A percentile compares a stretch with the other conserved stretches of the same genome.
phyloP scores from a whole-genome alignment of 768 basidiomycete species.

The Chalciporus chontae region DNA sequence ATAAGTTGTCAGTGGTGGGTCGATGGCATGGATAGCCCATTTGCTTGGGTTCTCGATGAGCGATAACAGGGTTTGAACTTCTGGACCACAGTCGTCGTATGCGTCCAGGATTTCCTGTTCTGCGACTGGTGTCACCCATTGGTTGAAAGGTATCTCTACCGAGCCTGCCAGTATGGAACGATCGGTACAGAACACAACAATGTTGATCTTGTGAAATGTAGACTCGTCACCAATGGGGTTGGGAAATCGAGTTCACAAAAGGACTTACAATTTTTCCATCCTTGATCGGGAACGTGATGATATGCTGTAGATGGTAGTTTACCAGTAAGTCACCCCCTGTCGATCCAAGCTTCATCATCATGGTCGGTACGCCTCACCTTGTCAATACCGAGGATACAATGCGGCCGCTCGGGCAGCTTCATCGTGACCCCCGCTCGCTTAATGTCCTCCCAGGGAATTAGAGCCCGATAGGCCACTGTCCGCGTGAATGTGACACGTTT shows the following conservation, averaged over 20 bases:
- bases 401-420: constrained; percentile 33
- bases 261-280: constrained; percentile 31
- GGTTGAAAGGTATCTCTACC: constrained; percentile 22
- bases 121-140: constrained; percentile 43
- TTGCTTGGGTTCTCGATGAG: constrained; percentile 44
- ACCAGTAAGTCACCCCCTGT: constrained; percentile 30
- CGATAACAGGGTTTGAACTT: constrained; percentile 38
- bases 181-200: constrained; percentile 42
- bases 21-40: constrained; percentile 55
- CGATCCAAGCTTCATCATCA: too few relatives aligned
- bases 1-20: too few relatives aligned
- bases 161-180: constrained; percentile 26
- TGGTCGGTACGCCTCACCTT: constrained; percentile 33
- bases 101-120: constrained; percentile 42
- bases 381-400: constrained; percentile 42
- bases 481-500: constrained; percentile 40
- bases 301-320: constrained; percentile 40
- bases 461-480: constrained; percentile 46
- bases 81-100: constrained; percentile 45
- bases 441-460: constrained; percentile 41
- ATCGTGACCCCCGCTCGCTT: constrained; percentile 41
- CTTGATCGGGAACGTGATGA: constrained; percentile 51
- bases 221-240: background rate
- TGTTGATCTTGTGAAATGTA: constrained; percentile 37
- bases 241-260: background rate